Evolutionary conservation across 2,329 filamentous ascomycete species (phyloP), one percentile per base, ranked within the genome.

Genomic region (Penicillium sp.): DNA sequence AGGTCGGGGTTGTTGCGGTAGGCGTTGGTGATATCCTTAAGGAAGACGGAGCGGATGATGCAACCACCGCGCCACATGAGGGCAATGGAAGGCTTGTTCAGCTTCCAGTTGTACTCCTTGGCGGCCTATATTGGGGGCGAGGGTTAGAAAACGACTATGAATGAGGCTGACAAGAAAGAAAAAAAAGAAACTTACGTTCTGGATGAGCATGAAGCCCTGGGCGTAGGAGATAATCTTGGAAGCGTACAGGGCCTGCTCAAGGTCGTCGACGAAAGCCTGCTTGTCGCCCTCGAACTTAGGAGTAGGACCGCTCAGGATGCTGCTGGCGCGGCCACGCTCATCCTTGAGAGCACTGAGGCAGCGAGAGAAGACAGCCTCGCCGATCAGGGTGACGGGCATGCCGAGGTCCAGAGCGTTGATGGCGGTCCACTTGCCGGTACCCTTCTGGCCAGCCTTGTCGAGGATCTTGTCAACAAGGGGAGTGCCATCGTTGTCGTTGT

Each of bases 181-280:
- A 13, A 13, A 25, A 25, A 50, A n/a, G n/a, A 25, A 78, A 50
- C 87, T 80, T 80, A 93, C 91, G 82, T 96, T 89, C 83, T 97
- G 93, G 86, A 99, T 97, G 75, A 99, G 86, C 93, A 97, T 97
- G 87, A 99, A 99, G 77, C 94, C 94, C 83, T 99, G 94, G 67
- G 94, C 92, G 78, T 99, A 99, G 21, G 94, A 99, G 81, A 99
- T 97, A 77, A 99, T 99, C 90, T 99, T 99, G 74, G 93, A 97
- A 68, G 94, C 94, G 77, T 99, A 99, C 62, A 99, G 87, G 68
- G 93, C 94, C 84, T 99, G 94, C 85, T 99, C 94, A 52, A 99
- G 90, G 80, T 99, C 93, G 69, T 91, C 90, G 69, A 99, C 87
- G 86, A 97, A 96, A 78, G 92, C 86, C 78, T 91, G 83, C 85